Percentiles rank a stretch among this genome's conserved stretches.
Evolutionary conservation across 2,329 filamentous ascomycete species (phyloP).

Genomic region (Nectriaceae sp.): DNA sequence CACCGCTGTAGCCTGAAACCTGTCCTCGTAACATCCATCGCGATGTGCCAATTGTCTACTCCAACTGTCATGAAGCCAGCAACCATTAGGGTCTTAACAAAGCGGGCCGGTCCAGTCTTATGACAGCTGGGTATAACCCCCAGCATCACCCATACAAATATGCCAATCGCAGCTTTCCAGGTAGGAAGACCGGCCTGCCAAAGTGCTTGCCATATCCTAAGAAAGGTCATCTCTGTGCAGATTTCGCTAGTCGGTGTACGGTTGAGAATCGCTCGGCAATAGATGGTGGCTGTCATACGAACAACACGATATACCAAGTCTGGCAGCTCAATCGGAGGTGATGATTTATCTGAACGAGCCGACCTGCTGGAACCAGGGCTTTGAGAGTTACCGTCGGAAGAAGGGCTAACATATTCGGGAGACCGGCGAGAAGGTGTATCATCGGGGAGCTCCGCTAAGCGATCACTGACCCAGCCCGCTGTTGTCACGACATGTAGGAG

Average conservation of each 20-base stretch:
- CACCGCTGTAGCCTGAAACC: conserved; percentile 45
- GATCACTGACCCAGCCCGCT: conserved; percentile 42
- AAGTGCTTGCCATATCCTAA: conserved; percentile 46
- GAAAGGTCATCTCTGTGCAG: conserved; percentile 42
- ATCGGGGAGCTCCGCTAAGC: conserved; percentile 38
- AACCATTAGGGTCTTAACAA: conserved; percentile 48
- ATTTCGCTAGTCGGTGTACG: conserved; percentile 44
- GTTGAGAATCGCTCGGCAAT: conserved; percentile 46
- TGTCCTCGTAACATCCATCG: conserved; percentile 37
- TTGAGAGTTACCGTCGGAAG: conserved; percentile 9
- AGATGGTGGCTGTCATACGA: conserved; percentile 48
- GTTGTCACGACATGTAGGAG: conserved; percentile 41
- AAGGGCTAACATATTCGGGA: conserved; percentile 12
- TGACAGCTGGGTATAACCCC: conserved; percentile 43
- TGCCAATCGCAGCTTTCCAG: conserved; percentile 49
- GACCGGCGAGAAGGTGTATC: conserved; percentile 20
- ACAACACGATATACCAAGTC: conserved; percentile 51
- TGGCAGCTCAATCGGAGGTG: conserved; percentile 24
- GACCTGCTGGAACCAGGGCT: conserved; percentile 13
- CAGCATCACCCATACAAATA: conserved; percentile 51
- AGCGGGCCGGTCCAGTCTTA: conserved; percentile 41
- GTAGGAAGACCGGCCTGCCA: conserved; percentile 49
- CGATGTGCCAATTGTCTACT: conserved; percentile 51
- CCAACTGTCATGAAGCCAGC: conserved; percentile 46
- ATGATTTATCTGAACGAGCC: conserved; percentile 14